Percentiles rank a stretch among this genome's conserved stretches.
Conservation (phyloP, 1,139 yeast genomes). For the Yamadazyma dendronema region DNA sequence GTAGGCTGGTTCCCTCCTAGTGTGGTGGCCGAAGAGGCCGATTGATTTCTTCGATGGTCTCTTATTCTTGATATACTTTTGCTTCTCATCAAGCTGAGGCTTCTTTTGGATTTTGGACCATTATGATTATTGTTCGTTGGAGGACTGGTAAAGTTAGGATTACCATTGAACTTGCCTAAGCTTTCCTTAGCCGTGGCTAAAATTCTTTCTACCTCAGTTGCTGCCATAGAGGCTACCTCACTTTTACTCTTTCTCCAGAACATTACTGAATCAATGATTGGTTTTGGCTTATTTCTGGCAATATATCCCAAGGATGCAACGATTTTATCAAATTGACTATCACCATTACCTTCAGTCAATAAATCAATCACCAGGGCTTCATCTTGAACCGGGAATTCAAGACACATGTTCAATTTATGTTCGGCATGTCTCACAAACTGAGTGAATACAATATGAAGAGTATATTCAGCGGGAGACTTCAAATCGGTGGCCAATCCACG, state of each 20-base stretch:
- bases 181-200: slow-evolving; percentile 22
- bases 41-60: slow-evolving; percentile 39
- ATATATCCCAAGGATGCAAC: slow-evolving; percentile 86
- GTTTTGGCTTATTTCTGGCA: slow-evolving; percentile 87
- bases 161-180: slow-evolving; percentile 6
- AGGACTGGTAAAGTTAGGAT: neutral
- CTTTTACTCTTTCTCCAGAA: slow-evolving; percentile 93
- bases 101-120: slow-evolving; percentile 30
- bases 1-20: neutral
- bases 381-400: slow-evolving; percentile 62
- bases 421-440: slow-evolving; percentile 95
- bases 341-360: slow-evolving; percentile 78
- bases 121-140: slow-evolving; percentile 10
- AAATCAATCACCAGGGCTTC: slow-evolving; percentile 83
- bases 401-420: slow-evolving; percentile 71
- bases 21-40: slow-evolving; percentile 25
- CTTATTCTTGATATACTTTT: slow-evolving; percentile 36
- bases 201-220: slow-evolving; percentile 54
- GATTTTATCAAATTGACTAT: slow-evolving; percentile 80
- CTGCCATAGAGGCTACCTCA: slow-evolving; percentile 79
- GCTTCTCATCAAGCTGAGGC: slow-evolving; percentile 42
- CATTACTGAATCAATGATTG: slow-evolving; percentile 97
- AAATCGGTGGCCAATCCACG: slow-evolving; percentile 58
- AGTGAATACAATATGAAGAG: slow-evolving; percentile 89
- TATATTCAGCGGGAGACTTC: slow-evolving; percentile 89